Evolutionary conservation across 1,139 yeast genomes (phyloP), one percentile per base, ranked within the genome.

Genomic region (Geotrichum histeridarum): DNA sequence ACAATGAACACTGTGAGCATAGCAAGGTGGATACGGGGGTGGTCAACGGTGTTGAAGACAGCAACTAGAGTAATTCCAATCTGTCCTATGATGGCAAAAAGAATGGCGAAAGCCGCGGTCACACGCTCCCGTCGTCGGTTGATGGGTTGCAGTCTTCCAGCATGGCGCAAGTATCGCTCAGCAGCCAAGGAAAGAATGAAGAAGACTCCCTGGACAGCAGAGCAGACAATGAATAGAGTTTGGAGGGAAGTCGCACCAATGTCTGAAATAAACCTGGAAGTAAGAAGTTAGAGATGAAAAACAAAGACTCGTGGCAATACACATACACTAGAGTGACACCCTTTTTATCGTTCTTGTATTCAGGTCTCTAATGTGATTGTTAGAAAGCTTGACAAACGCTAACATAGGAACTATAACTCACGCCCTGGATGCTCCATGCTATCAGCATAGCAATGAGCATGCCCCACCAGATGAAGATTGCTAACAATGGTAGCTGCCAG

Each of bases 231-330:
- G 70, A 90, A 90, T 18, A 89, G 71, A 1, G 96, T 95, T 66
- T 88, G 87, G 53, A 88, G 73, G 63, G 83, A 83, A 1, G 95
- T 86, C 12, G 96, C 96, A 6, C 91, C 96, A 54, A 89, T 78
- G 65, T 89, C 89, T 9, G 95, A 86, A 50, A 91, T 80, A 70
- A 85, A 90, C 41, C 54, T 51, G 18, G n/a, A 38, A 43, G 5
- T 15, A 38, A 17, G 12, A 5, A 2, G 43, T 45, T 39, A 37
- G 6, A 86, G 83, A 43, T 79, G 67, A 82, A 84, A 51, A 73
- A 63, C 65, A 87, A 22, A 22, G 27, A 86, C 9, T 78, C 74
- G 0, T 95, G 95, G 54, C 78, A 78, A 18, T 53, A 53, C 12
- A 51, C 54, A 41, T 51, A 53, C 36, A 56, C 59, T 9, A 54